Evolutionary conservation across 192 early-diverging fungal genomes (phyloP).

Genomic region (Paraglomus occultum): DNA sequence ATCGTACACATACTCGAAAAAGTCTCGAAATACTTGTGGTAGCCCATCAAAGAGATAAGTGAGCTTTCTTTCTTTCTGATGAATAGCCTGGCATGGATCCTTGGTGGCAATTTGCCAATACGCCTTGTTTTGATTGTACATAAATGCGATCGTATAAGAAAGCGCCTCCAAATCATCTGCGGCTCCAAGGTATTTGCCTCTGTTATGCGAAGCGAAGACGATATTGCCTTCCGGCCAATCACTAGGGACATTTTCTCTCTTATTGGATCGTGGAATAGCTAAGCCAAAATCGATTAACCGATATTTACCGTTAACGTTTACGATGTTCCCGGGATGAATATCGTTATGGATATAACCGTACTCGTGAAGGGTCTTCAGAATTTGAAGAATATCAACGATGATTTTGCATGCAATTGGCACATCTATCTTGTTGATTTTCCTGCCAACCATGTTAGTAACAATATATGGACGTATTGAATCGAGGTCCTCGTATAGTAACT

Average conservation of each 20-base stretch:
- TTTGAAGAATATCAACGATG: too few relatives aligned
- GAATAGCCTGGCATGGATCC: slow-evolving; percentile 4
- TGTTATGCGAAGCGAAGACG: slow-evolving; percentile 3
- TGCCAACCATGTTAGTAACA: slow-evolving; percentile 16
- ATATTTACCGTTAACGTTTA: too few relatives aligned
- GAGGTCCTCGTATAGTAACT: too few relatives aligned
- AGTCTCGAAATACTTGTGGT: slow-evolving; percentile 8
- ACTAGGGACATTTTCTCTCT: slow-evolving; percentile 1
- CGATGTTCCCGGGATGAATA: too few relatives aligned
- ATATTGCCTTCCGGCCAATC: slow-evolving; percentile 8
- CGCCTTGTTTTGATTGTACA: slow-evolving; percentile 13
- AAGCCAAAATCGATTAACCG: slow-evolving; percentile 17
- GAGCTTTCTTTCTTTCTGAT: slow-evolving; percentile 21
- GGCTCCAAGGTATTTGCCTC: slow-evolving; percentile 18
- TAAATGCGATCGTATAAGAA: slow-evolving; percentile 18
- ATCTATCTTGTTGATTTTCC: too few relatives aligned
- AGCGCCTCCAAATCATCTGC: slow-evolving; percentile 11
- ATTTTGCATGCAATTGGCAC: too few relatives aligned
- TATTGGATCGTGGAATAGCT: not conserved
- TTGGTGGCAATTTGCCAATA: slow-evolving; percentile 2
- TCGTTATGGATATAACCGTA: too few relatives aligned
- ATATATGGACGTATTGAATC: not conserved
- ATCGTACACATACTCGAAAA: slow-evolving; percentile 9
- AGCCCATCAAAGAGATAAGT: slow-evolving; percentile 10
- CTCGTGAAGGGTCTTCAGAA: too few relatives aligned